phyloP scores from a whole-genome alignment of 495 filamentous ascomycete species.

The Bacidia gigantensis region DNA sequence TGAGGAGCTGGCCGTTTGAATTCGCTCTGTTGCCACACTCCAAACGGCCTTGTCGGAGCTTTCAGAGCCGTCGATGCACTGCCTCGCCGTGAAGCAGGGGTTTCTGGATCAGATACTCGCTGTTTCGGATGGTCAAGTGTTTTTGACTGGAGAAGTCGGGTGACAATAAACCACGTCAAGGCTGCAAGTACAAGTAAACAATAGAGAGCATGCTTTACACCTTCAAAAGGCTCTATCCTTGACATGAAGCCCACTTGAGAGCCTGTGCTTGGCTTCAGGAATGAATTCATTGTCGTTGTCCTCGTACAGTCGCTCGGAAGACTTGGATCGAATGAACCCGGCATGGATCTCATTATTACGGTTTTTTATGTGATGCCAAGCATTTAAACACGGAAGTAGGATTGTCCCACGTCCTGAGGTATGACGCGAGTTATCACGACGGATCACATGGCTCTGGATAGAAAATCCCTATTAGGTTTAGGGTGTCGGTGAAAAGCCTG shows the following conservation, averaged over 20 bases:
- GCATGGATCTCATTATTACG: too few species aligned
- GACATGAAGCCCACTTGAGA: background rate
- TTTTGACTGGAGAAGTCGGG: constrained; percentile 1
- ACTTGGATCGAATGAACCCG: background rate
- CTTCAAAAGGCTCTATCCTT: background rate
- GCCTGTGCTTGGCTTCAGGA: background rate
- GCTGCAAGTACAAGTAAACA: constrained; percentile 5
- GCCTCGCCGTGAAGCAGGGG: constrained; percentile 7
- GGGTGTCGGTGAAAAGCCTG: too few species aligned
- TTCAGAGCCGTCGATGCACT: constrained; percentile 11
- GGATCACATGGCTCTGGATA: too few species aligned
- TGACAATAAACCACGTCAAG: constrained; percentile 7
- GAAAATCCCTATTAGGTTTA: too few species aligned
- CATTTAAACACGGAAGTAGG: too few species aligned
- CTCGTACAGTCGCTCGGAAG: background rate
- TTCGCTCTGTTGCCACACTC: constrained; percentile 55
- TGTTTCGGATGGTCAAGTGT: constrained; percentile 2
- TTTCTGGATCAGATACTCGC: constrained; percentile 14
- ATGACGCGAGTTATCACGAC: too few species aligned
- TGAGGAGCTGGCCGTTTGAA: constrained; percentile 55
- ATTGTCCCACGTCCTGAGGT: too few species aligned
- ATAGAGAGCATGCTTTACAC: constrained; percentile 4
- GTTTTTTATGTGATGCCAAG: too few species aligned
- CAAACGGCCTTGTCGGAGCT: constrained; percentile 11
- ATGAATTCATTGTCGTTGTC: background rate